Percentiles rank a stretch among this genome's conserved stretches.
Evolutionary conservation across 2,329 filamentous ascomycete genomes (phyloP).

Genomic region (Aurifilum marmelostoma): DNA sequence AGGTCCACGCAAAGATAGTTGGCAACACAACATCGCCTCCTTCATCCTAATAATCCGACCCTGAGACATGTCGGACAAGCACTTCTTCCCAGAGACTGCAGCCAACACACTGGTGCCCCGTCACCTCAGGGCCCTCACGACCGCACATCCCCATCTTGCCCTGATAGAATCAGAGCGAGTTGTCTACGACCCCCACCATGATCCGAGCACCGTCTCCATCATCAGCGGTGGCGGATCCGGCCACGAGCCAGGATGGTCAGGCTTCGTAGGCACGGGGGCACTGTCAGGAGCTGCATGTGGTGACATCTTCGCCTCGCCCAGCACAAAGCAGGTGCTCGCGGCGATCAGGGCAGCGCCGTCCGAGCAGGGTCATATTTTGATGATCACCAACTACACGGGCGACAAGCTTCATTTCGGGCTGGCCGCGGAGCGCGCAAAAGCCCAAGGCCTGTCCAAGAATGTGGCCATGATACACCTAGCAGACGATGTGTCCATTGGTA

Average conservation of each 20-base stretch:
- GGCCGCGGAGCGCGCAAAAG: conserved; percentile 73
- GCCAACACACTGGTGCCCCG: conserved; percentile 50
- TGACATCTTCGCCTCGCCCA: conserved; percentile 75
- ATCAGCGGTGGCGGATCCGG: conserved; percentile 61
- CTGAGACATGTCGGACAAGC: conserved; percentile 52
- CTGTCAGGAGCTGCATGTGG: conserved; percentile 72
- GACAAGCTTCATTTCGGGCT: conserved; percentile 76
- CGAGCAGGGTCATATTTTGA: conserved; percentile 67
- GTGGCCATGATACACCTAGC: conserved; percentile 73
- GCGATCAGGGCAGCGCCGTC: conserved; percentile 66
- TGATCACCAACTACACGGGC: conserved; percentile 77
- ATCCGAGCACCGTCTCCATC: conserved; percentile 50
- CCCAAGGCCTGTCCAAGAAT: conserved; percentile 59
- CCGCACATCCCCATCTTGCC: conserved; percentile 9
- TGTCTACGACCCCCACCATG: conserved; percentile 51
- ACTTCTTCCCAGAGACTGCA: conserved; percentile 55
- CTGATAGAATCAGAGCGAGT: conserved; percentile 13
- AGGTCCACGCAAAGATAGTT: background rate
- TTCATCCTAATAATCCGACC: background rate
- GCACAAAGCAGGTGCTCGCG: conserved; percentile 70
- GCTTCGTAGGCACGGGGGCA: conserved; percentile 58
- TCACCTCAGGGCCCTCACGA: conserved; percentile 41
- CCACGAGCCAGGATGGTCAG: conserved; percentile 56
- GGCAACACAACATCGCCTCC: background rate
- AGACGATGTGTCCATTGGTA: conserved; percentile 74